These are phyloP conservation scores for Wickerhamiella nectarea DNA, from an alignment of 805 yeast species.

Conservation along the genomic window DNA sequence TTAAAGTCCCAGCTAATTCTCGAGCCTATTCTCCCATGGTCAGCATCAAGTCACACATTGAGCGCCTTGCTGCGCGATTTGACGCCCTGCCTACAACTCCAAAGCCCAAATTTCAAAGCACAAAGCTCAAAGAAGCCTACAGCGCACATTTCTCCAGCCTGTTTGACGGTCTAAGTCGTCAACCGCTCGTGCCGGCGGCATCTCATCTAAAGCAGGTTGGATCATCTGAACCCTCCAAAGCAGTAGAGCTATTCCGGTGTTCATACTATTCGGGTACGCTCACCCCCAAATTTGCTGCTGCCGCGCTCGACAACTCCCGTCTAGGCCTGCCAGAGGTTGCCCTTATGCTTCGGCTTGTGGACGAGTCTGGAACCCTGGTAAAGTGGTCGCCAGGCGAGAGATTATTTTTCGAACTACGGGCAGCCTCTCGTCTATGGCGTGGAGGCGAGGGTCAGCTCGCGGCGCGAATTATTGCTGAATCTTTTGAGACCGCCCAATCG, in stretches of 20 bases:
- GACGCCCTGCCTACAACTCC: conserved; percentile 17
- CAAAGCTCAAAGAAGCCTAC: not conserved
- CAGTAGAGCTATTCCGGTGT: conserved; percentile 16
- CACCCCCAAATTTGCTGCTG: conserved; percentile 16
- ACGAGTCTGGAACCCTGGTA: conserved; percentile 20
- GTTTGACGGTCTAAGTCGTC: conserved; percentile 5
- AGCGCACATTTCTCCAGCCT: conserved; percentile 4
- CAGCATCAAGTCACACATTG: not conserved
- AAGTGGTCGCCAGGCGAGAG: conserved; percentile 19
- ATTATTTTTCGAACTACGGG: conserved; percentile 19
- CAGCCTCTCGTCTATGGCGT: conserved; percentile 22
- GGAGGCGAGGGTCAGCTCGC: conserved; percentile 16
- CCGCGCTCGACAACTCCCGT: conserved; percentile 17
- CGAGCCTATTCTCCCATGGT: too few relatives aligned
- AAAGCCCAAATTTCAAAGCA: conserved; percentile 6
- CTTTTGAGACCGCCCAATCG: conserved; percentile 17
- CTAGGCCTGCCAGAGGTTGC: conserved; percentile 15
- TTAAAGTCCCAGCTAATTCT: too few relatives aligned
- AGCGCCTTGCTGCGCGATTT: conserved; percentile 15
- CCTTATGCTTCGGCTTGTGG: conserved; percentile 18
- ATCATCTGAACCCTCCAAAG: not conserved
- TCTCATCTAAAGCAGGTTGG: not conserved
- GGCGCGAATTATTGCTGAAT: conserved; percentile 12
- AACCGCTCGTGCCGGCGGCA: not conserved
- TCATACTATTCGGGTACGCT: conserved; percentile 21